Percentiles rank a stretch among this genome's conserved stretches.
phyloP scores from a whole-genome alignment of 2,329 filamentous ascomycete genomes.

The Colletotrichum spaethianum region DNA sequence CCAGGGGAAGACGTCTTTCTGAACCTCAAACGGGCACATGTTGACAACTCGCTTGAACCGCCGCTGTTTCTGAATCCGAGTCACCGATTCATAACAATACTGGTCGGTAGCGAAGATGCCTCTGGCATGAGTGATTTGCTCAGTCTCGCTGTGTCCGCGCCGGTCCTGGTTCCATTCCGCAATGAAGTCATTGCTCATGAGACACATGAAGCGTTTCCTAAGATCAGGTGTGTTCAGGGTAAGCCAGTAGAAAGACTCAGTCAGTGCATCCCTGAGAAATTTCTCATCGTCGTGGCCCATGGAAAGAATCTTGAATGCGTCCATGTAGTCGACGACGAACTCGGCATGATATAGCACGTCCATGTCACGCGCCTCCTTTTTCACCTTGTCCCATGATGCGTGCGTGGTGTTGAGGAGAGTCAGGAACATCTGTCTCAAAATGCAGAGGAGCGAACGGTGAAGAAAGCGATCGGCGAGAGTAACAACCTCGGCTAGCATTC shows the following conservation, averaged over 20 bases:
- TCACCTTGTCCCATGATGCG: constrained; percentile 14
- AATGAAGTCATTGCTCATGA: constrained; percentile 19
- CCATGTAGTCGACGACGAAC: constrained; percentile 27
- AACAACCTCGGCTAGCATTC: not conserved
- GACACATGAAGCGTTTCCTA: not conserved
- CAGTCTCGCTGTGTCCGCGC: not conserved
- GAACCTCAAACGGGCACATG: not conserved
- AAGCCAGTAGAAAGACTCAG: constrained; percentile 34
- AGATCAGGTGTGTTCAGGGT: not conserved
- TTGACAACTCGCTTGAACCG: constrained; percentile 29
- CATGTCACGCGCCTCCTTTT: constrained; percentile 8
- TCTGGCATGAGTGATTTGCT: not conserved
- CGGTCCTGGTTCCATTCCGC: constrained; percentile 14
- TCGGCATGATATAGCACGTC: constrained; percentile 2
- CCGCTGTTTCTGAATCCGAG: constrained; percentile 20
- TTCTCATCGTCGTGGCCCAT: constrained; percentile 30
- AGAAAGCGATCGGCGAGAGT: constrained; percentile 29
- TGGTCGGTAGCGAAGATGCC: constrained; percentile 29
- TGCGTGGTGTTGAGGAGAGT: constrained; percentile 13
- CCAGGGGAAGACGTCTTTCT: constrained; percentile 14
- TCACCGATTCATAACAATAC: constrained; percentile 22
- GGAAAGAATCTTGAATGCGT: constrained; percentile 17
- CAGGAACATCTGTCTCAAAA: constrained; percentile 32
- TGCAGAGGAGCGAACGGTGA: constrained; percentile 31
- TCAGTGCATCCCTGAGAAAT: constrained; percentile 22